Evolutionary conservation across 2,329 filamentous ascomycete genomes (phyloP), one percentile per base, ranked within the genome.

Genomic region (Ophiostoma tasmaniense): DNA sequence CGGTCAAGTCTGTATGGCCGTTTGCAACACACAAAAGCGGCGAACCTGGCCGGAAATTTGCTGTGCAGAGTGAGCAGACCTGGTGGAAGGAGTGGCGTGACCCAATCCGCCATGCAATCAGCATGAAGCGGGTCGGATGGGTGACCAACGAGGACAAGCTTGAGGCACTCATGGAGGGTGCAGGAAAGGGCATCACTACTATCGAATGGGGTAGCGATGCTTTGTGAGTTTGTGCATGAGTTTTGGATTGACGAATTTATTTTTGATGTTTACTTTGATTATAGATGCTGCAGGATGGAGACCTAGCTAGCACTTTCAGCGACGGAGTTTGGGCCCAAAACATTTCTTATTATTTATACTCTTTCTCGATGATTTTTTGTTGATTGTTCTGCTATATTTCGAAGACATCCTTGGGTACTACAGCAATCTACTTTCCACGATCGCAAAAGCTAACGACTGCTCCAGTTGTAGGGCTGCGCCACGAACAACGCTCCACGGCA

Each of bases 61-160:
- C 79, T 2, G 83, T 86, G n/a, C 83, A 85, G 75, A 83, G 79
- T 69, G 84, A 87, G 75, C 83, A 85, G 74, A 79, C 78, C 2
- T 87, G 84, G 84, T 87, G 84, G 81, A 77, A 77, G 66, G 81
- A 83, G 72, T 85, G 82, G 82, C 80, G 76, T 68, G 80, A 82
- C 70, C 77, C 79, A 0, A 79, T 83, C 71, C 77, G 75, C 68
- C 79, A 79, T 70, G 78, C 79, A 3, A 76, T 81, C 52, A 71
- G 73, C 35, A 73, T 73, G 3, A 79, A 78, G 70, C 75, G 80
- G 6, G 74, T 77, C 4, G 80, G 80, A 33, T 82, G 80, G 78
- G 80, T 85, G 10, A 84, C 83, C 1, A 82, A 82, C 68, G 83
- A 85, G 73, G 83, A 85, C 70, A 84, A 82, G 72, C 78, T 85